A percentile compares a stretch with the other conserved stretches of the same genome.
Conservation (phyloP, 352 stramenopile species). For the Phytophthora sp. region DNA sequence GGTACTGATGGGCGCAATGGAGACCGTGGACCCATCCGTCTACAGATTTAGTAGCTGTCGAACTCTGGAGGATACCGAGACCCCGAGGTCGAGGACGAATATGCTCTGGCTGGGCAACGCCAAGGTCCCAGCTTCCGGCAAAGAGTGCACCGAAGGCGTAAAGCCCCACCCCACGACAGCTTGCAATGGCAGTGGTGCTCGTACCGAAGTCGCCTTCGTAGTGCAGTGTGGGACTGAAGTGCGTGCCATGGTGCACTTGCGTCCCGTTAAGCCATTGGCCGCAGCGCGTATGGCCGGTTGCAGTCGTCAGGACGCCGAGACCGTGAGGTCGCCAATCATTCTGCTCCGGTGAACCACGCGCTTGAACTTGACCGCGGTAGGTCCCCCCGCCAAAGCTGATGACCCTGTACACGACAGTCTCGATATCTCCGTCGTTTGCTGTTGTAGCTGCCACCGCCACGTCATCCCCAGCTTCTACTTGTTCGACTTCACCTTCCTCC, state of each 20-base stretch:
- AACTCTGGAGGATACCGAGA: slow-evolving; percentile 42
- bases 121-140: slow-evolving; percentile 41
- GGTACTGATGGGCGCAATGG: slow-evolving; percentile 37
- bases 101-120: no score
- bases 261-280: slow-evolving; percentile 50
- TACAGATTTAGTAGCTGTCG: slow-evolving; percentile 13
- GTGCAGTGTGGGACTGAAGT: slow-evolving; percentile 41
- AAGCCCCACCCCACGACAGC: slow-evolving; percentile 43
- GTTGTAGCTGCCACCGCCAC: background rate
- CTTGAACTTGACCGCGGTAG: slow-evolving; percentile 33
- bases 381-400: slow-evolving; percentile 13
- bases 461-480: background rate
- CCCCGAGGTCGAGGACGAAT: slow-evolving; percentile 32
- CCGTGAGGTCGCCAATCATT: slow-evolving; percentile 41
- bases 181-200: slow-evolving; percentile 4
- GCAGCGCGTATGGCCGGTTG: slow-evolving; percentile 34
- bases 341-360: background rate
- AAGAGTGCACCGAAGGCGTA: slow-evolving; percentile 55
- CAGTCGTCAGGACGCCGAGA: slow-evolving; percentile 46
- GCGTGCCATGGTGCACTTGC: slow-evolving; percentile 43
- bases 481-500: background rate
- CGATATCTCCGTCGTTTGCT: background rate
- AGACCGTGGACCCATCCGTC: slow-evolving; percentile 60
- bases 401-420: slow-evolving; percentile 21
- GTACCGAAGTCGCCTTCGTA: slow-evolving; percentile 50